Evolutionary conservation across 2,329 filamentous ascomycete genomes (phyloP).

Genomic region (Zymoseptoria ardabiliae): DNA sequence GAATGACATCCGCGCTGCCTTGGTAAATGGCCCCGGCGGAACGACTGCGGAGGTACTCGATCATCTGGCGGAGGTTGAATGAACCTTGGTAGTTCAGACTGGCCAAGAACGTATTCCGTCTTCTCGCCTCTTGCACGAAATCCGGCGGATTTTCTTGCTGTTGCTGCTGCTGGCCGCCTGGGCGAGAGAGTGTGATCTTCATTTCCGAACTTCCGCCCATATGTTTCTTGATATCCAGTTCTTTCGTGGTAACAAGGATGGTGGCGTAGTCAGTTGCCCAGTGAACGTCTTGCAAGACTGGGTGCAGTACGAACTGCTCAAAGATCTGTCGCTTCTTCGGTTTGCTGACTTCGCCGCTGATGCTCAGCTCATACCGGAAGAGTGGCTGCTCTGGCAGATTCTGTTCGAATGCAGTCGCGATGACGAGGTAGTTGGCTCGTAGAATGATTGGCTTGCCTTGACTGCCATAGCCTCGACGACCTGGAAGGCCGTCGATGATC

Average conservation of each 20-base stretch:
- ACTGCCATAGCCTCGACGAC: conserved; percentile 33
- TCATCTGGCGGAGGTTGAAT: conserved; percentile 35
- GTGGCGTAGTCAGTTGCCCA: conserved; percentile 36
- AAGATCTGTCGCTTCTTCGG: conserved; percentile 44
- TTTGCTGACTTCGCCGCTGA: conserved; percentile 28
- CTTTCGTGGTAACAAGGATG: conserved; percentile 28
- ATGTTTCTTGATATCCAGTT: conserved; percentile 18
- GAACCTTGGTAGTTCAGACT: conserved; percentile 29
- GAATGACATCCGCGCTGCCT: conserved; percentile 45
- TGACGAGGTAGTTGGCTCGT: conserved; percentile 37
- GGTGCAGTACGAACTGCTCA: conserved; percentile 35
- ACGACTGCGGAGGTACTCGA: conserved; percentile 37
- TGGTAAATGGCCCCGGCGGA: conserved; percentile 32
- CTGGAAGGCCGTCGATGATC: conserved; percentile 27
- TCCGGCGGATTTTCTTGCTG: conserved; percentile 8
- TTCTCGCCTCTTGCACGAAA: conserved; percentile 21
- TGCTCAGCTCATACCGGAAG: conserved; percentile 36
- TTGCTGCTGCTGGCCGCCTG: not conserved
- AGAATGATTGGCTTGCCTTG: conserved; percentile 33
- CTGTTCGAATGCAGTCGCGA: conserved; percentile 31
- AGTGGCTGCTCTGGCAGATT: conserved; percentile 23
- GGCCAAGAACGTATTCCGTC: conserved; percentile 31
- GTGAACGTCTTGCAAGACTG: conserved; percentile 25
- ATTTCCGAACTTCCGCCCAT: conserved; percentile 1
- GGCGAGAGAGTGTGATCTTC: conserved; percentile 28